A percentile compares a stretch with the other conserved stretches of the same genome.
These are phyloP conservation scores for Salix exigua DNA, from an alignment of 345 rosid genomes.

Conservation along the genomic window DNA sequence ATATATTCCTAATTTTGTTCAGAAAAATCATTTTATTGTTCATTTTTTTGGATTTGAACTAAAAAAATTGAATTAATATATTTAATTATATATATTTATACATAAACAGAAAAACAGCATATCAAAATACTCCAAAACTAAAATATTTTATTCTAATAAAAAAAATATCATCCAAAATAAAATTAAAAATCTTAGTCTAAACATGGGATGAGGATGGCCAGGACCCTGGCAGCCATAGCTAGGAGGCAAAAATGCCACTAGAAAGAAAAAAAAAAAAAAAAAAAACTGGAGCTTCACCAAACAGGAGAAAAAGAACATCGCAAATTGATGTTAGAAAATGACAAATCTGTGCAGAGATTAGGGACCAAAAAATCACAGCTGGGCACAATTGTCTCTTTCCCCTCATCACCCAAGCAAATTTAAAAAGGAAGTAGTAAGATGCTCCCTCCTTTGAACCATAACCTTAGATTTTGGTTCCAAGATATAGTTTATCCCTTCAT, in stretches of 20 bases:
- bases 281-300: conserved; percentile 23
- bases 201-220: not conserved
- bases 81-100: no score
- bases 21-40: no score
- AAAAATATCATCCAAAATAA: no score
- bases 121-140: no score
- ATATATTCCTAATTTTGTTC: no score
- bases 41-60: no score
- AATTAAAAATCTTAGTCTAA: no score
- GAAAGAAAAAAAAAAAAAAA: not conserved
- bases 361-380: conserved; percentile 32
- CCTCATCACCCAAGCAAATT: conserved; percentile 8
- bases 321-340: conserved; percentile 24
- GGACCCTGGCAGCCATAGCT: no score
- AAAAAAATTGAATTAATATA: no score
- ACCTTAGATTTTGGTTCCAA: conserved; percentile 11
- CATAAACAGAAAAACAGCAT: fast-evolving
- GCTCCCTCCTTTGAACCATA: not conserved
- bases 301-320: conserved; percentile 25
- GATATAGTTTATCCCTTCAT: not conserved
- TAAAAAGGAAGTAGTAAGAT: not conserved
- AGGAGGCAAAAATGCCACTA: not conserved
- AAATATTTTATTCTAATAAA: no score
- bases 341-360: conserved; percentile 31
- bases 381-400: conserved; percentile 28